phyloP scores from a whole-genome alignment of 176 grass and related monocot genomes.

The Carex scoparia region DNA sequence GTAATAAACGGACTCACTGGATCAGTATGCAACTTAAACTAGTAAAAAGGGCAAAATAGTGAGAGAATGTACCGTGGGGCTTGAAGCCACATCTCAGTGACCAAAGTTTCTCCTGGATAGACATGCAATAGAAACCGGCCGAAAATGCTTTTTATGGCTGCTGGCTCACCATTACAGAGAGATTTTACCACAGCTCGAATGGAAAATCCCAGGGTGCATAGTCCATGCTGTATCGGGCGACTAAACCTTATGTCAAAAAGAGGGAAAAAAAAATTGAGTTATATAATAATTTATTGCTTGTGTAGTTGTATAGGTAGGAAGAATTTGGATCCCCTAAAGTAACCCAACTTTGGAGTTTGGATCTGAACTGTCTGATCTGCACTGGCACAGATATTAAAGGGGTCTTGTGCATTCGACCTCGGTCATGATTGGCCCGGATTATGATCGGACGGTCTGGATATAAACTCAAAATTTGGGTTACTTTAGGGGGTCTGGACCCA shows the following conservation, averaged over 20 bases:
- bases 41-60: background rate
- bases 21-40: background rate
- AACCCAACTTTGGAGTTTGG: too few species aligned
- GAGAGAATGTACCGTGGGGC: constrained; percentile 45
- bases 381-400: too few species aligned
- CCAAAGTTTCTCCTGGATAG: constrained; percentile 64
- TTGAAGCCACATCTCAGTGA: constrained; percentile 86
- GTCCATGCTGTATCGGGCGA: constrained; percentile 76
- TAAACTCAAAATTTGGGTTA: too few species aligned
- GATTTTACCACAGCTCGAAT: constrained; percentile 64
- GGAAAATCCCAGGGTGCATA: constrained; percentile 74
- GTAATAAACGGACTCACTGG: background rate
- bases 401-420: too few species aligned
- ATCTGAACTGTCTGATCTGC: too few species aligned
- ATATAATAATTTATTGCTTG: background rate
- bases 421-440: too few species aligned
- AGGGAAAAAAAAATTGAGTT: background rate
- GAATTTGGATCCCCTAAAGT: too few species aligned
- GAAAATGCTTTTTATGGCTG: constrained; percentile 54
- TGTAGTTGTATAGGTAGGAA: background rate
- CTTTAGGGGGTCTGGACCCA: too few species aligned
- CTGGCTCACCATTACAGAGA: constrained; percentile 60
- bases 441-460: too few species aligned
- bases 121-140: constrained; percentile 80
- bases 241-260: constrained; percentile 49